A percentile compares a stretch with the other conserved stretches of the same genome.
phyloP scores from a whole-genome alignment of 208 protist species.

The Polymyxa betae region DNA sequence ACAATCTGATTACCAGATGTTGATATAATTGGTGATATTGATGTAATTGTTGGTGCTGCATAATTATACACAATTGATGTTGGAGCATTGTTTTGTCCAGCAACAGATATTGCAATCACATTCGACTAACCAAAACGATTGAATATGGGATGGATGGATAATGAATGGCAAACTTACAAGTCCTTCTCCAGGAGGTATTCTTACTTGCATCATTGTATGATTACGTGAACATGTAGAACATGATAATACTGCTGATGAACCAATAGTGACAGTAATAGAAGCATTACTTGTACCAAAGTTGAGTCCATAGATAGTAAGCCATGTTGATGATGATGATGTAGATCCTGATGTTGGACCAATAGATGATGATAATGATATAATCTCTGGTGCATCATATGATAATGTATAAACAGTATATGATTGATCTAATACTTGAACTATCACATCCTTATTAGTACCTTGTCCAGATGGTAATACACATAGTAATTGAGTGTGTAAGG shows the following conservation, averaged over 20 bases:
- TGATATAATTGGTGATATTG: not conserved
- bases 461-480: conserved; percentile 17
- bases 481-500: not conserved
- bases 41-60: not conserved
- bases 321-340: not conserved
- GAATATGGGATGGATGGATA: not conserved
- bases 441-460: not conserved
- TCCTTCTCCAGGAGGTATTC: not conserved
- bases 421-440: not conserved
- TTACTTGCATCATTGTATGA: not conserved
- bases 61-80: not conserved
- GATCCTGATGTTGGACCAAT: not conserved
- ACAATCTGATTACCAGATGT: not conserved
- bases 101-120: not conserved
- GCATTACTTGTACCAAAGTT: conserved; percentile 10
- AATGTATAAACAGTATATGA: not conserved
- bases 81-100: not conserved
- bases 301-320: not conserved
- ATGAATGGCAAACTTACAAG: not conserved
- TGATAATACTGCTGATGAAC: not conserved
- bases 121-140: not conserved
- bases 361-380: not conserved
- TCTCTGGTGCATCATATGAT: not conserved
- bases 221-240: not conserved
- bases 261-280: conserved; percentile 1